phyloP scores from a whole-genome alignment of 163 green algal genomes.

The Botryococcus braunii region DNA sequence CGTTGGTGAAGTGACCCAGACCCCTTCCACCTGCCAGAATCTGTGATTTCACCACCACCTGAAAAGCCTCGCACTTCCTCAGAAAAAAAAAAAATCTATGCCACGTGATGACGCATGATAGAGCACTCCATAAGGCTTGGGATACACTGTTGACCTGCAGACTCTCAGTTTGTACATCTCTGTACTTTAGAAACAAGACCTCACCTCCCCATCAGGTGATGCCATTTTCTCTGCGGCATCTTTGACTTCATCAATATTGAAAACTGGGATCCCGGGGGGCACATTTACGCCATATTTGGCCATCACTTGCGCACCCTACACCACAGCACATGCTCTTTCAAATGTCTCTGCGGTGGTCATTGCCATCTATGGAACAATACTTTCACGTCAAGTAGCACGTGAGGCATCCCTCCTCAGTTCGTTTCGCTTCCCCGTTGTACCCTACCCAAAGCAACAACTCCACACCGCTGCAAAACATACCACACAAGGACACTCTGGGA shows the following conservation, averaged over 20 bases:
- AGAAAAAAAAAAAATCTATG: background rate
- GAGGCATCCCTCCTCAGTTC: background rate
- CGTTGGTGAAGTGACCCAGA: conserved; percentile 86
- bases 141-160: no score
- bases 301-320: conserved; percentile 89
- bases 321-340: background rate
- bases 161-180: no score
- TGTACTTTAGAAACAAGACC: no score
- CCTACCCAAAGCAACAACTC: background rate
- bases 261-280: conserved; percentile 68
- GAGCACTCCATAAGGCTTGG: no score
- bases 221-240: conserved; percentile 41
- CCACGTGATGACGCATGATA: no score
- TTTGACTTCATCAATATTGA: conserved; percentile 64
- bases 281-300: conserved; percentile 85
- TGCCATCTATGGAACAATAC: background rate
- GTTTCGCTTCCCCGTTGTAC: background rate
- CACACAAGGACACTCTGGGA: background rate
- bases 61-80: conserved; percentile 1
- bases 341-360: background rate
- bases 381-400: background rate
- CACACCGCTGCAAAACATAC: background rate
- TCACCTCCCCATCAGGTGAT: conserved; percentile 29
- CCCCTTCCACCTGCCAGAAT: conserved; percentile 92
- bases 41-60: conserved; percentile 96